Evolutionary conservation across 495 filamentous ascomycete genomes (phyloP), one percentile per base, ranked within the genome.

Genomic region (Penicillium samsonianum): DNA sequence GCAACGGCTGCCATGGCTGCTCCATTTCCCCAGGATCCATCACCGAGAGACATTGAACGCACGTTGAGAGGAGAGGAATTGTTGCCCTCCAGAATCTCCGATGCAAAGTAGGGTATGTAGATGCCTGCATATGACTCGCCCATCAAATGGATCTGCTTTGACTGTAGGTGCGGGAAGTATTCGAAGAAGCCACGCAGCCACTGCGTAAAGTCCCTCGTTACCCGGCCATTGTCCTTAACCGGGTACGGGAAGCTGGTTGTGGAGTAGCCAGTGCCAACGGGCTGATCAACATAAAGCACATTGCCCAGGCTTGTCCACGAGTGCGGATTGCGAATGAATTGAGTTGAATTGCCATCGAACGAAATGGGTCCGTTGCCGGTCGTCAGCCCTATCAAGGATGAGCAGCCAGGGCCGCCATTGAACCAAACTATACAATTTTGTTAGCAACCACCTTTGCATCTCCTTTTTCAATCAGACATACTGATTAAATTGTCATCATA

Each of bases 351-450:
- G 2, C 65, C 67, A 25, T 37, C 40, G 40, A 73, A 72, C 8
- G 61, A 63, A 20, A 73, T 60, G 22, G 69, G 69, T 1, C 69
- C 69, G 23, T 67, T 70, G 19, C 69, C 69, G 12, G 60, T 64
- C 5, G 55, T 61, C 19, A 92, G 68, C 14, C 88, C 89, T 59
- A 84, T 80, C 9, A 92, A 72, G 5, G 81, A 89, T 33, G 79
- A 86, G 70, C 86, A 90, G 22, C 86, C 87, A 12, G 82, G 82
- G 35, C 87, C 87, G 40, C 87, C 87, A 64, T 89, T 89, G 26
- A 90, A 71, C 84, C 85, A 90, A 50, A 89, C 69, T 70, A 37
- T 51, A 19, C 22, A 26, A 0, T n/a, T 17, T 55, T 50, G 58
- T 37, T 38, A 41, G 25, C 41, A 23, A 12, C 17, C 11, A 22